Percentiles rank a stretch among this genome's conserved stretches.
Conservation (phyloP, 1,139 yeast species). For the Oligophagozyma castellii region DNA sequence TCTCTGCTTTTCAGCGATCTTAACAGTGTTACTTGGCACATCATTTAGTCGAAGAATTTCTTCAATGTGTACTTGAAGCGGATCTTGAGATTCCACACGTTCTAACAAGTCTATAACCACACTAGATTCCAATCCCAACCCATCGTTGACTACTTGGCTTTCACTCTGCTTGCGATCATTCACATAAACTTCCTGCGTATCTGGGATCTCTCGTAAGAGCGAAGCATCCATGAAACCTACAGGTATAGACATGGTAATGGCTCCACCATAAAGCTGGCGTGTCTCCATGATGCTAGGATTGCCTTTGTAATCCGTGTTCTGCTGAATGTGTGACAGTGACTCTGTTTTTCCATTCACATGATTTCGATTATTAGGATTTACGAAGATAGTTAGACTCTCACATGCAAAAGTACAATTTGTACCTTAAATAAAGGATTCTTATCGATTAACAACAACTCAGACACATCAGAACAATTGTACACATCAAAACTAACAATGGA, state of each 20-base stretch:
- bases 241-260: constrained; percentile 46
- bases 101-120: constrained; percentile 65
- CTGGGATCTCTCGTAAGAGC: constrained; percentile 64
- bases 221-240: constrained; percentile 55
- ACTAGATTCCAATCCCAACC: constrained; percentile 37
- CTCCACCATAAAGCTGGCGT: constrained; percentile 58
- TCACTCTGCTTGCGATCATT: constrained; percentile 24
- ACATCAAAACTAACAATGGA: too few species aligned
- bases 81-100: constrained; percentile 31
- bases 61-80: constrained; percentile 29
- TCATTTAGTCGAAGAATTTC: constrained; percentile 31
- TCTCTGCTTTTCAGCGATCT: constrained; percentile 6
- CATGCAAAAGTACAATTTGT: too few species aligned
- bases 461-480: too few species aligned
- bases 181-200: constrained; percentile 76
- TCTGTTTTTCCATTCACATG: too few species aligned
- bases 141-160: constrained; percentile 25
- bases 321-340: too few species aligned
- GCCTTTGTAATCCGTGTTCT: too few species aligned
- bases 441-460: too few species aligned
- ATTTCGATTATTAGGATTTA: too few species aligned
- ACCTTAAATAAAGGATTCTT: too few species aligned
- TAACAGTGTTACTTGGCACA: constrained; percentile 14
- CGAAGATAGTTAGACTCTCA: too few species aligned
- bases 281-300: too few species aligned